Conservation (phyloP, 768 basidiomycete species). For the Suillus alpinus region DNA sequence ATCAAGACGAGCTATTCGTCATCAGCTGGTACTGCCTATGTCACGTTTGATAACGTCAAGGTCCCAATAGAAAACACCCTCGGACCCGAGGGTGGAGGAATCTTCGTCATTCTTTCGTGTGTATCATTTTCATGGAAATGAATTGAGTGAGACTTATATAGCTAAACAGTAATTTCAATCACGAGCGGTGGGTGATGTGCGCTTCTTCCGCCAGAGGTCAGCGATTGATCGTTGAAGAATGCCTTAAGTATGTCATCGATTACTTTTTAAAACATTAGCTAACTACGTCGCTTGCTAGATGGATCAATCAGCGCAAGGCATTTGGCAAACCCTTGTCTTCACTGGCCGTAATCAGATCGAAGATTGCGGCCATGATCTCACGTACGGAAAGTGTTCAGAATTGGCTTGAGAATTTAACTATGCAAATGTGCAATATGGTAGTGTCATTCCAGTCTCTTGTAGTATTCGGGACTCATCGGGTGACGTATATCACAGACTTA, state of each 20-base stretch:
- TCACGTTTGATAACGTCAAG: slow-evolving; percentile 77
- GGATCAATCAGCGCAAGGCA: slow-evolving; percentile 75
- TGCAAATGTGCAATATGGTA: slow-evolving; percentile 81
- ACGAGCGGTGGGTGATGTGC: slow-evolving; percentile 74
- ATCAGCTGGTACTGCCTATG: slow-evolving; percentile 77
- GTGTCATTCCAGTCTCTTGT: slow-evolving; percentile 5
- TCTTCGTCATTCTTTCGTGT: slow-evolving; percentile 54
- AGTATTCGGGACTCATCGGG: slow-evolving; percentile 17
- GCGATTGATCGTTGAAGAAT: slow-evolving; percentile 69
- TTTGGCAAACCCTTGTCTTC: slow-evolving; percentile 70
- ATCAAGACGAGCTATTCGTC: slow-evolving; percentile 85
- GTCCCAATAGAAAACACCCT: slow-evolving; percentile 85
- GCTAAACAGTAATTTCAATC: slow-evolving; percentile 54
- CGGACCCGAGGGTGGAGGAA: slow-evolving; percentile 72
- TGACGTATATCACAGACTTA: slow-evolving; percentile 43
- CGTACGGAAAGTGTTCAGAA: slow-evolving; percentile 71
- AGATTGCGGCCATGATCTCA: slow-evolving; percentile 70
- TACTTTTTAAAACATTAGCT: neutral
- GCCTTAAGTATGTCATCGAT: slow-evolving; percentile 48
- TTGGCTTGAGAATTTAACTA: slow-evolving; percentile 79
- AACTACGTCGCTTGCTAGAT: slow-evolving; percentile 36
- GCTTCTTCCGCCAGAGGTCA: slow-evolving; percentile 53
- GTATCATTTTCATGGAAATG: slow-evolving; percentile 24
- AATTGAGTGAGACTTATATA: neutral
- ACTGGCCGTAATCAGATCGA: slow-evolving; percentile 73